Conservation (phyloP, 371 early-diverging fungal species). For the Syncephalastrum monosporum region DNA sequence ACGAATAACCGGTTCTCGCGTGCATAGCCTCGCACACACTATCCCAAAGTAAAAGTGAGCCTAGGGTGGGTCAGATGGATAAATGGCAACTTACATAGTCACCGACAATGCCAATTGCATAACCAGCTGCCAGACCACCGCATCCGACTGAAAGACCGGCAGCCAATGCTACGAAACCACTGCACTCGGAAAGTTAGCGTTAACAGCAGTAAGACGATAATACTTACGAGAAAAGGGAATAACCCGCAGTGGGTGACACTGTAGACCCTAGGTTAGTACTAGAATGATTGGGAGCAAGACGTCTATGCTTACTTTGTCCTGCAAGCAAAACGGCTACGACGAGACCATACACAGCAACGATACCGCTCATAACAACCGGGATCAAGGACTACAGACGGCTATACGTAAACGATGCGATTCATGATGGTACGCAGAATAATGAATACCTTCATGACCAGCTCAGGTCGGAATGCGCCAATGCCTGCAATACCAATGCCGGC, state of each 20-base stretch:
- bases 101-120: conserved; percentile 90
- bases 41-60: too few relatives aligned
- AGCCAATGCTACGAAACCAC: conserved; percentile 82
- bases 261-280: conserved; percentile 4
- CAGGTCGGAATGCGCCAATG: conserved; percentile 88
- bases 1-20: conserved; percentile 91
- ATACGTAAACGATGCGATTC: not conserved
- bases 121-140: conserved; percentile 87
- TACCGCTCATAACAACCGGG: conserved; percentile 94
- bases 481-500: conserved; percentile 88
- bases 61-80: too few relatives aligned
- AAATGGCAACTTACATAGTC: conserved; percentile 69
- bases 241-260: conserved; percentile 57
- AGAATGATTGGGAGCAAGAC: not conserved
- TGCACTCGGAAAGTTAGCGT: conserved; percentile 21
- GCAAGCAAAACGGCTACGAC: conserved; percentile 84
- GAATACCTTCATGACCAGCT: conserved; percentile 77
- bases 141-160: conserved; percentile 88
- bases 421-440: not conserved
- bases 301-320: conserved; percentile 61
- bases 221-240: conserved; percentile 45
- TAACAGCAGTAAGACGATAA: conserved; percentile 25
- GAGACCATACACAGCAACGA: conserved; percentile 89
- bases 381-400: conserved; percentile 56
- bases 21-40: conserved; percentile 84